These are phyloP conservation scores for Nicotiana sylvestris DNA, from an alignment of 257 asterid species.

Conservation along the genomic window DNA sequence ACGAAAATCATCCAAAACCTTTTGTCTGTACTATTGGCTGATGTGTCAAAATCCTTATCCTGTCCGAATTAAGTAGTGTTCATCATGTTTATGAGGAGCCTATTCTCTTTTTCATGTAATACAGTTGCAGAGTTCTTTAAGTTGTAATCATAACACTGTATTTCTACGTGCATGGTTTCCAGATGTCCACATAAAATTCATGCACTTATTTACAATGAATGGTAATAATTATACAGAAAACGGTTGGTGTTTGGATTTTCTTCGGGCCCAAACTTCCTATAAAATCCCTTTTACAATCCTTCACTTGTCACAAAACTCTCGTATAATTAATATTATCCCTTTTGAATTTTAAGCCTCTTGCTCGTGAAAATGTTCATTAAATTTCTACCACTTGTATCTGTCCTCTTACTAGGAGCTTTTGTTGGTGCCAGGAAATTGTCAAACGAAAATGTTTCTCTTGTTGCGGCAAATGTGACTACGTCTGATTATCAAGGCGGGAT, in stretches of 20 bases:
- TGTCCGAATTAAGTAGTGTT: background rate
- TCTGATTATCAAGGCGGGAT: background rate
- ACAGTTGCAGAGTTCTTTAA: conserved; percentile 1
- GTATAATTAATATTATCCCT: background rate
- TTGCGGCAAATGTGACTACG: background rate
- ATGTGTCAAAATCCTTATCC: background rate
- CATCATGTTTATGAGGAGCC: background rate
- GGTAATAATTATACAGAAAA: background rate
- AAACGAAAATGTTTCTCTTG: background rate
- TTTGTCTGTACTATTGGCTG: background rate
- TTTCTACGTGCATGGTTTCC: conserved; percentile 7
- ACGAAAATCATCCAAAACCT: background rate
- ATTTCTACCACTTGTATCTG: background rate
- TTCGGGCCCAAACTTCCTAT: background rate
- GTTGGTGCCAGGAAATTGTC: conserved; percentile 4
- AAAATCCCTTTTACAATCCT: background rate
- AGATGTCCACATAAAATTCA: conserved; percentile 1
- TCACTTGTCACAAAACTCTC: background rate
- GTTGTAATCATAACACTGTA: background rate
- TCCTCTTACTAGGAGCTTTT: background rate
- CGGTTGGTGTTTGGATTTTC: background rate
- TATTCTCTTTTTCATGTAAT: conserved; percentile 4
- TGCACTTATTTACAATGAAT: background rate
- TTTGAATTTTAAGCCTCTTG: background rate
- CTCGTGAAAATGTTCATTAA: background rate